Evolutionary conservation across 257 asterid species (phyloP).

Genomic region (Solanum pennellii): DNA sequence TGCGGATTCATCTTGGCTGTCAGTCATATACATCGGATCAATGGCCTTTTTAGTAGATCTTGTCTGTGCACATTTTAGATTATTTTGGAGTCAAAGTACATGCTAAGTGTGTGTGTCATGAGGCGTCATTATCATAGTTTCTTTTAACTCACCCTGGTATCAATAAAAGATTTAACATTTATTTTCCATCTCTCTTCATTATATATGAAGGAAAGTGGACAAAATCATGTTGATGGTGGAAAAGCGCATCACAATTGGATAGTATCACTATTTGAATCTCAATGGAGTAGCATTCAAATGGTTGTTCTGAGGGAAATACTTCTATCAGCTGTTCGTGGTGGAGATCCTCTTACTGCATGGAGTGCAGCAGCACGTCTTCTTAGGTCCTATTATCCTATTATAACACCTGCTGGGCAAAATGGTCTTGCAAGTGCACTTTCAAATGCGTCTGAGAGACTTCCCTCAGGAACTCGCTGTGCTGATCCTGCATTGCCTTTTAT

Average conservation of each 20-base stretch:
- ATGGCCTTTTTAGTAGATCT: neutral
- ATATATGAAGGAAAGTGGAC: conserved; percentile 43
- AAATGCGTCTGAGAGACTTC: conserved; percentile 86
- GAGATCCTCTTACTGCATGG: conserved; percentile 99
- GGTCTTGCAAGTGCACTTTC: conserved; percentile 87
- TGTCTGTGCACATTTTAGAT: neutral
- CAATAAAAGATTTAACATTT: neutral
- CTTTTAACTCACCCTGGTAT: neutral
- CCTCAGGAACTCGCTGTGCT: conserved; percentile 87
- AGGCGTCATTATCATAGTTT: neutral
- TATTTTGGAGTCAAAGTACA: neutral
- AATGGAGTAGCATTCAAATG: conserved; percentile 99
- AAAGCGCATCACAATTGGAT: conserved; percentile 74
- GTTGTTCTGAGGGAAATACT: conserved; percentile 94
- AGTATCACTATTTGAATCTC: conserved; percentile 84
- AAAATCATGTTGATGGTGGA: conserved; percentile 53
- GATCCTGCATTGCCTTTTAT: conserved; percentile 96
- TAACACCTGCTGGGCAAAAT: conserved; percentile 96
- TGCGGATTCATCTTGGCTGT: neutral
- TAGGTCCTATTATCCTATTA: conserved; percentile 93
- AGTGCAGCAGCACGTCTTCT: conserved; percentile 98
- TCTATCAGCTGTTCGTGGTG: conserved; percentile 92
- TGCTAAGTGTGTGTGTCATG: neutral
- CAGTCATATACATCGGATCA: neutral
- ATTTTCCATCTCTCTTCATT: neutral